Percentiles rank a stretch among this genome's conserved stretches.
Evolutionary conservation across 2,329 filamentous ascomycete genomes (phyloP).

Genomic region (Tolypocladium paradoxum): DNA sequence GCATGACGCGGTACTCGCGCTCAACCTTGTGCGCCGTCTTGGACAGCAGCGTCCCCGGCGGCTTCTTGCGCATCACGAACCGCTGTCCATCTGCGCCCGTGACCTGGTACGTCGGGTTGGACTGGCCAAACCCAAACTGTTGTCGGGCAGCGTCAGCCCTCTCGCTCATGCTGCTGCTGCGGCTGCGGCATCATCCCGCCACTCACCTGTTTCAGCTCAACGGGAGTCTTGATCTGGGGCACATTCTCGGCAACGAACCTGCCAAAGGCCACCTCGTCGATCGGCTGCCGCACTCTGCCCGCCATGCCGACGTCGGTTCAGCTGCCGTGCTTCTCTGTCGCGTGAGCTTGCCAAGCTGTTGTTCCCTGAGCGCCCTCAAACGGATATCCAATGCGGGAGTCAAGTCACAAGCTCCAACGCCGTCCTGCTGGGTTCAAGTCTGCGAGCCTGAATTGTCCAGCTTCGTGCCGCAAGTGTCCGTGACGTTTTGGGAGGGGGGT

Average conservation of each 20-base stretch:
- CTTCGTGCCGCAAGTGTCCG: background rate
- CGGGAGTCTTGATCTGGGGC: slow-evolving; percentile 70
- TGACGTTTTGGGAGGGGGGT: background rate
- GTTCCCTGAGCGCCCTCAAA: background rate
- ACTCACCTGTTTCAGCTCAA: slow-evolving; percentile 79
- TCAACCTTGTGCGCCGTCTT: slow-evolving; percentile 95
- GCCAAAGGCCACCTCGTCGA: slow-evolving; percentile 71
- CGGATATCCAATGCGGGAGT: background rate
- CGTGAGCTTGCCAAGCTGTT: background rate
- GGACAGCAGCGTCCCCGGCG: slow-evolving; percentile 84
- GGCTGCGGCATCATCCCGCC: background rate
- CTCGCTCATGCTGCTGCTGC: background rate
- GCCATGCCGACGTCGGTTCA: slow-evolving; percentile 48
- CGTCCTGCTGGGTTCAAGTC: background rate
- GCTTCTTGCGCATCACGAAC: slow-evolving; percentile 95
- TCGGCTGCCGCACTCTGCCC: slow-evolving; percentile 78
- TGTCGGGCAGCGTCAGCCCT: background rate
- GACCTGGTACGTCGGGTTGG: slow-evolving; percentile 92
- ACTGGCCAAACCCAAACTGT: slow-evolving; percentile 94
- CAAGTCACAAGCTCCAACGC: background rate
- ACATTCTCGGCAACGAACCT: slow-evolving; percentile 67
- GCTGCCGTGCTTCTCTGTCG: background rate
- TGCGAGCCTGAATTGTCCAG: background rate
- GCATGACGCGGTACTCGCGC: slow-evolving; percentile 84
- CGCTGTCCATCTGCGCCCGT: slow-evolving; percentile 57